phyloP scores from a whole-genome alignment of 176 grass and related monocot genomes.

The Rhynchospora pubera region DNA sequence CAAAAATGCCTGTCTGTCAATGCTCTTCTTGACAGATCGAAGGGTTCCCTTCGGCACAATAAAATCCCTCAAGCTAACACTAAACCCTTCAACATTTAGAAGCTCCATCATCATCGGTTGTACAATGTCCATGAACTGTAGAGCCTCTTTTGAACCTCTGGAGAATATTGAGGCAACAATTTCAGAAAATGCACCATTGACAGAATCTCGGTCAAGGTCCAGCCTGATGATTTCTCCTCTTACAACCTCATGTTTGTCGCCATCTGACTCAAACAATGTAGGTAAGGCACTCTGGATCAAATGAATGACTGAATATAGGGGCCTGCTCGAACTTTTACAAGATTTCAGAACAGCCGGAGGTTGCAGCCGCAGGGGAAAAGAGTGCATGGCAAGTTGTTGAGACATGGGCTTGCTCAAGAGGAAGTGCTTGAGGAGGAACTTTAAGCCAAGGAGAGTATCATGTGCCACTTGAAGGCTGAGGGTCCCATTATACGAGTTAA shows the following conservation, averaged over 20 bases:
- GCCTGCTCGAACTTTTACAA: constrained; percentile 4
- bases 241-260: constrained; percentile 32
- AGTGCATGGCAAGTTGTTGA: constrained; percentile 69
- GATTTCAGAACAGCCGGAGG: constrained; percentile 53
- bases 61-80: constrained; percentile 73
- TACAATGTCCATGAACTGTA: constrained; percentile 65
- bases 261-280: constrained; percentile 40
- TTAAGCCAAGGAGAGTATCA: constrained; percentile 69
- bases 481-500: constrained; percentile 64
- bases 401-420: constrained; percentile 34
- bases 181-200: constrained; percentile 48
- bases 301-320: constrained; percentile 50
- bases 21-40: constrained; percentile 40
- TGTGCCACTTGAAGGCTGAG: constrained; percentile 68
- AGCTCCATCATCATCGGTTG: constrained; percentile 88
- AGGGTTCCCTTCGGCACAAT: constrained; percentile 44
- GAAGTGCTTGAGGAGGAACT: constrained; percentile 33
- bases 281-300: constrained; percentile 73
- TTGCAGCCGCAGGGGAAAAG: constrained; percentile 32
- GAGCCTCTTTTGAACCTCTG: constrained; percentile 54
- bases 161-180: constrained; percentile 49
- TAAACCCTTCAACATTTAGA: constrained; percentile 68
- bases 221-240: constrained; percentile 46
- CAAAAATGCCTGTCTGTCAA: constrained; percentile 44
- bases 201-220: constrained; percentile 47